Evolutionary conservation across 2,329 filamentous ascomycete species (phyloP).

Genomic region (Scorias spongiosa): DNA sequence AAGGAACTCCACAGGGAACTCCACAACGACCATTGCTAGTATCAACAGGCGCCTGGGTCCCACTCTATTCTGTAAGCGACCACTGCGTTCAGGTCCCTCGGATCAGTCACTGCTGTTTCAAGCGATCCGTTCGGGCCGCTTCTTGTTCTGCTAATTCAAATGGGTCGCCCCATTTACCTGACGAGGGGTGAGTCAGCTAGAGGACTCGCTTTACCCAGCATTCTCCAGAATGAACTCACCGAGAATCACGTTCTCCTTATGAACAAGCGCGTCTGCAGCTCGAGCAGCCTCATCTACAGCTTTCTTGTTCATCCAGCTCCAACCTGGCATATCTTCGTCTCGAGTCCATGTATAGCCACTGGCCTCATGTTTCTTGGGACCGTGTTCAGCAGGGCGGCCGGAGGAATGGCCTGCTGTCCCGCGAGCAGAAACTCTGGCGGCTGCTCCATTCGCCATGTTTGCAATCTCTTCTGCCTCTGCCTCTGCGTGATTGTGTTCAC

Average conservation of each 20-base stretch:
- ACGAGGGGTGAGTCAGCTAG: conserved; percentile 2
- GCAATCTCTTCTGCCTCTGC: conserved; percentile 4
- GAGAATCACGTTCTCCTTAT: conserved; percentile 27
- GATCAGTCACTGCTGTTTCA: background rate
- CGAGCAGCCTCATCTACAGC: conserved; percentile 40
- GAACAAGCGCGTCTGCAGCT: conserved; percentile 34
- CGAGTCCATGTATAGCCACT: conserved; percentile 20
- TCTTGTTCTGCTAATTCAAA: conserved; percentile 21
- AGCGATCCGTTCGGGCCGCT: conserved; percentile 6
- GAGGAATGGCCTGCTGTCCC: background rate
- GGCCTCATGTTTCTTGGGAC: conserved; percentile 13
- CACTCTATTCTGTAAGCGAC: no score
- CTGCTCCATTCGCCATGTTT: conserved; percentile 3
- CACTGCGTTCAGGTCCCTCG: no score
- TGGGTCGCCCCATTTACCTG: conserved; percentile 21
- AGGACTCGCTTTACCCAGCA: background rate
- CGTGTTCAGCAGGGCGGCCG: conserved; percentile 4
- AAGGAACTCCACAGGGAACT: no score
- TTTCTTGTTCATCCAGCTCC: conserved; percentile 41
- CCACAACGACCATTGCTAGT: no score
- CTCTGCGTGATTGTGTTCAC: conserved; percentile 13
- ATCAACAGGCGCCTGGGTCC: no score
- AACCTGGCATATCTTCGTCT: conserved; percentile 31
- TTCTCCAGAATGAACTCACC: conserved; percentile 10
- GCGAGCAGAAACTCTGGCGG: conserved; percentile 4